phyloP scores from a whole-genome alignment of 441 rosid species.

The Pelargonium cotyledonis region DNA sequence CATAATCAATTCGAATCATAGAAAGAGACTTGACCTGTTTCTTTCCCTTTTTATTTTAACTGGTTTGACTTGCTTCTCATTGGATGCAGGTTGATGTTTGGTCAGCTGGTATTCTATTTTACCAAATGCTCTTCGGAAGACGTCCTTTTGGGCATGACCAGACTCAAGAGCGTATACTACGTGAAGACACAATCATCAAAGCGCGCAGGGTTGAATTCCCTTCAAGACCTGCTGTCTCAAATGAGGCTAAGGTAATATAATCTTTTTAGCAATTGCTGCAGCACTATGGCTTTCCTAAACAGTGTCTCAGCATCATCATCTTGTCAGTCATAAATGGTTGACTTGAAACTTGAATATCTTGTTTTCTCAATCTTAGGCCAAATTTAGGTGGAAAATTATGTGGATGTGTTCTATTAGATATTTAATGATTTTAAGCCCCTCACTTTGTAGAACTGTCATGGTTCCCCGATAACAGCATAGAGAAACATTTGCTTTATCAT shows the following conservation, averaged over 20 bases:
- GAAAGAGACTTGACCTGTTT: background rate
- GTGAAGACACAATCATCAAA: conserved; percentile 95
- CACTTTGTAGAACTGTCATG: too few species aligned
- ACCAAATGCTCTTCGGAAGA: conserved; percentile 93
- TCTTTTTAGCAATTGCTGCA: conserved; percentile 11
- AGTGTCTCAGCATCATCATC: background rate
- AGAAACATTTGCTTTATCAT: background rate
- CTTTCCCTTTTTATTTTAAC: background rate
- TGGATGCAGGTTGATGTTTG: conserved; percentile 88
- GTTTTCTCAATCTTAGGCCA: too few species aligned
- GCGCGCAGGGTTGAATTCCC: conserved; percentile 97
- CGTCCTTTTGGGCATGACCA: conserved; percentile 99
- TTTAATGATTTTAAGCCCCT: too few species aligned
- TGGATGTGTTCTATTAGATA: too few species aligned
- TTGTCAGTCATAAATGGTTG: background rate
- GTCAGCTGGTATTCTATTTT: conserved; percentile 90
- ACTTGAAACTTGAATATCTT: background rate
- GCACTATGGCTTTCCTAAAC: background rate
- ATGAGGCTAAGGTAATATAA: conserved; percentile 80
- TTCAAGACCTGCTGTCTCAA: conserved; percentile 79
- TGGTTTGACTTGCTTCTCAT: conserved; percentile 11
- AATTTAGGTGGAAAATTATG: too few species aligned
- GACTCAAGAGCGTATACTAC: conserved; percentile 85
- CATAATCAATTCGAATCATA: background rate
- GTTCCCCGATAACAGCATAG: background rate